These are phyloP conservation scores for Blastobotrys ciferrii DNA, from an alignment of 1,139 yeast genomes.

Conservation along the genomic window DNA sequence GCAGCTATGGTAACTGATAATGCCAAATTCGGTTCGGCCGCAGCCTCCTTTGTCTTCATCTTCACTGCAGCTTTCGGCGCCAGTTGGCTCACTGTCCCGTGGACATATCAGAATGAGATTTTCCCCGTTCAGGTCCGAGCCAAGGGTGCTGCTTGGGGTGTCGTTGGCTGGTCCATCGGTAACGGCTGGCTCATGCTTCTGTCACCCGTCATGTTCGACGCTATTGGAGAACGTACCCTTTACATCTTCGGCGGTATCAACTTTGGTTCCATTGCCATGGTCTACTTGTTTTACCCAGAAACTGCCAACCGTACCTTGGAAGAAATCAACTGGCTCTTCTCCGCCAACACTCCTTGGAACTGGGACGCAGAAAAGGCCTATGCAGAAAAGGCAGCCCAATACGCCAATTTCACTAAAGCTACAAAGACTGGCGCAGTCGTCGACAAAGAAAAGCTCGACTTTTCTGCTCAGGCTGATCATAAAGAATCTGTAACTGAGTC, in stretches of 20 bases:
- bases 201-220: slow-evolving; percentile 41
- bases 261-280: slow-evolving; percentile 28
- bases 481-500: too few relatives aligned
- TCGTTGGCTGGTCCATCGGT: slow-evolving; percentile 43
- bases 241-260: slow-evolving; percentile 38
- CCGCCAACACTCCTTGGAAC: slow-evolving; percentile 20
- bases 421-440: too few relatives aligned
- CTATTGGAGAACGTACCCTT: slow-evolving; percentile 37
- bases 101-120: slow-evolving; percentile 22
- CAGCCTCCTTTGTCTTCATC: slow-evolving; percentile 40
- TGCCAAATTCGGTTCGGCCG: slow-evolving; percentile 37
- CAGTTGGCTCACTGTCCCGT: slow-evolving; percentile 34
- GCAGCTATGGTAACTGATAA: slow-evolving; percentile 28
- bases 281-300: slow-evolving; percentile 44
- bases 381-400: slow-evolving; percentile 8
- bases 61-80: slow-evolving; percentile 38
- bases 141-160: slow-evolving; percentile 34
- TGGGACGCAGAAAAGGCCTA: slow-evolving; percentile 26
- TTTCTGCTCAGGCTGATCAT: too few relatives aligned
- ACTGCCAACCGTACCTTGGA: slow-evolving; percentile 39
- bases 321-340: slow-evolving; percentile 40
- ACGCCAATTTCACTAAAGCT: slow-evolving; percentile 15
- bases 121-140: slow-evolving; percentile 22
- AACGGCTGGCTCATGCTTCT: slow-evolving; percentile 43
- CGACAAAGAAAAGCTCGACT: too few relatives aligned